These are phyloP conservation scores for Blumeriella jaapii DNA, from an alignment of 2,329 filamentous ascomycete genomes.

Conservation along the genomic window DNA sequence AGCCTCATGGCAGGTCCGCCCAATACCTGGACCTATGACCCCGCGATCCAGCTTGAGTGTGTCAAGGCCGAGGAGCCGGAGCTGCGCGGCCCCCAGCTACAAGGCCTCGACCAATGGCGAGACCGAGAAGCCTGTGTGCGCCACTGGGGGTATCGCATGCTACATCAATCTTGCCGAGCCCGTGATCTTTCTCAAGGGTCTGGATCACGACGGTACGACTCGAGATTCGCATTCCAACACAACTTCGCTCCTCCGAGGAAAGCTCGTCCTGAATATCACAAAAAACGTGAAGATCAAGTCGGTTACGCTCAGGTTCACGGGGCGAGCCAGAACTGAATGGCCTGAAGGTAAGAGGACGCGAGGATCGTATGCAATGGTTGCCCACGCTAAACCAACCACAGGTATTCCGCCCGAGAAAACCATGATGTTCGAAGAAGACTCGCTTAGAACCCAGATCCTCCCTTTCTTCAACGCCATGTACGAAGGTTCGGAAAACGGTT, in stretches of 20 bases:
- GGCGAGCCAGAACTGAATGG: conserved; percentile 85
- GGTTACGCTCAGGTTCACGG: conserved; percentile 75
- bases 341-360: conserved; percentile 60
- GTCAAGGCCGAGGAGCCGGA: conserved; percentile 1
- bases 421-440: conserved; percentile 74
- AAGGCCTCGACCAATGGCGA: conserved; percentile 27
- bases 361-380: too few species aligned
- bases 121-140: conserved; percentile 55
- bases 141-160: conserved; percentile 63
- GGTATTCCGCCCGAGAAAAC: conserved; percentile 79
- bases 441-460: conserved; percentile 75
- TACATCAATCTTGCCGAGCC: conserved; percentile 68
- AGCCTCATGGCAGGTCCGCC: conserved; percentile 3
- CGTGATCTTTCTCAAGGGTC: conserved; percentile 68
- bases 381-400: conserved; percentile 22
- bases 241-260: conserved; percentile 78
- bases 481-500: conserved; percentile 44
- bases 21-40: conserved; percentile 1
- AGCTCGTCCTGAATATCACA: conserved; percentile 66
- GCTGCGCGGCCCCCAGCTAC: neutral
- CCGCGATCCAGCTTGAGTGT: conserved; percentile 1
- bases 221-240: conserved; percentile 17
- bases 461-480: conserved; percentile 82
- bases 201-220: conserved; percentile 42
- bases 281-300: conserved; percentile 92